phyloP scores from a whole-genome alignment of 495 filamentous ascomycete genomes.

The Hyaloscypha bicolor region DNA sequence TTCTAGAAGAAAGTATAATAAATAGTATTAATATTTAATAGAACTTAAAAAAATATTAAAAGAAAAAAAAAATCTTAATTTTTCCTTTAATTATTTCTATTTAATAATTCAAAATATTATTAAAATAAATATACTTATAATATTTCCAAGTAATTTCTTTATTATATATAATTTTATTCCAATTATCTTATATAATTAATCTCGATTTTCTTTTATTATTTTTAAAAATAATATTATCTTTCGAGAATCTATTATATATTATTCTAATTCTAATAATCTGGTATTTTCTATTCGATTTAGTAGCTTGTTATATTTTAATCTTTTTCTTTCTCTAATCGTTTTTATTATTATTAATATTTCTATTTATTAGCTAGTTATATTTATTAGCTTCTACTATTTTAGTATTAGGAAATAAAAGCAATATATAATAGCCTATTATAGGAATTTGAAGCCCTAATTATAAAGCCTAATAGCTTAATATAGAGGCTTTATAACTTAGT shows the following conservation, averaged over 20 bases:
- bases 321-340: no score
- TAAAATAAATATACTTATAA: background rate
- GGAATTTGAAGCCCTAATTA: no score
- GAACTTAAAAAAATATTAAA: background rate
- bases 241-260: background rate
- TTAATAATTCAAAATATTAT: slow-evolving; percentile 3
- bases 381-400: no score
- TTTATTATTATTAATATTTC: no score
- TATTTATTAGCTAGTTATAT: no score
- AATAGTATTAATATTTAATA: background rate
- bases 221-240: slow-evolving; percentile 16
- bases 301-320: no score
- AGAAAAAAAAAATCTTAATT: background rate
- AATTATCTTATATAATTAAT: slow-evolving; percentile 5
- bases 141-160: slow-evolving; percentile 5
- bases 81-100: background rate
- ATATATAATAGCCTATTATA: no score
- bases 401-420: no score
- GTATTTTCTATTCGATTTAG: background rate
- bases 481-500: no score
- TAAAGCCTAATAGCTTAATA: no score
- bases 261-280: slow-evolving; percentile 9
- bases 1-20: slow-evolving; percentile 14
- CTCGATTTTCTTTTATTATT: background rate
- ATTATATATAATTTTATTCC: slow-evolving; percentile 15